Base-by-base conservation (phyloP, 2,329 filamentous ascomycete genomes). In the Bisporella sp. region DNA sequence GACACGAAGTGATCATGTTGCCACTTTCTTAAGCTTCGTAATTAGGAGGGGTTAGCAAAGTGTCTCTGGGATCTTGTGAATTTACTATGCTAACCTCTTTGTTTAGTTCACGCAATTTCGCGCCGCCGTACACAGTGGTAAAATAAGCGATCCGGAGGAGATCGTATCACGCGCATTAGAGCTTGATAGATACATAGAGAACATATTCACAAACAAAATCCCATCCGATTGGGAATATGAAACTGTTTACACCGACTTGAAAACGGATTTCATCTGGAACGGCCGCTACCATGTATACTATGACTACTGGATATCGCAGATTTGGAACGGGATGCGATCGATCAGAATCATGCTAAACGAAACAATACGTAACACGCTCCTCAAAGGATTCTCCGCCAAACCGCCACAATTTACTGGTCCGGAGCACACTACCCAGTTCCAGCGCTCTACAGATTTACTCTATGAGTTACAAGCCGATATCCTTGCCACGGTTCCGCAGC, bases 121-220 rank as follows among this genome's bases (percentile, higher is more conserved):
- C 2, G 57, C 60, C 3, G 51, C 47, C 30, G 45, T 63, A 4
- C 5, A 44, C 5, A 41, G 47, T 1, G 46, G 53, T 7, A 52
- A 41, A 9, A 9, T 77, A 73, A 73, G 49, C 4, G 56, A 57
- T 37, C 50, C 51, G 1, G 29, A 48, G 5, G 45, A 48, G 21
- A 60, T 64, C 29, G 40, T 64, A 3, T 21, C 41, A 4, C 46
- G 41, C 29, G 58, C 53, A 11, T 47, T 63, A 3, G 55, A 58
- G 8, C n/a, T 65, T 1, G 62, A 65, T 49, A 41, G 33, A 21
- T 21, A 21, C 21, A 9, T 39, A 13, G 13, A 2, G 35, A 43
- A 54, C 1, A 31, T 55, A 2, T 56, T 53, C 12, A 41, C 41
- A 6, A 42, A 54, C 7, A 37, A 8, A 8, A 9, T 37, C 8